Conservation (phyloP, 2,329 filamentous ascomycete species). For the Arthrobotrys entomopaga region DNA sequence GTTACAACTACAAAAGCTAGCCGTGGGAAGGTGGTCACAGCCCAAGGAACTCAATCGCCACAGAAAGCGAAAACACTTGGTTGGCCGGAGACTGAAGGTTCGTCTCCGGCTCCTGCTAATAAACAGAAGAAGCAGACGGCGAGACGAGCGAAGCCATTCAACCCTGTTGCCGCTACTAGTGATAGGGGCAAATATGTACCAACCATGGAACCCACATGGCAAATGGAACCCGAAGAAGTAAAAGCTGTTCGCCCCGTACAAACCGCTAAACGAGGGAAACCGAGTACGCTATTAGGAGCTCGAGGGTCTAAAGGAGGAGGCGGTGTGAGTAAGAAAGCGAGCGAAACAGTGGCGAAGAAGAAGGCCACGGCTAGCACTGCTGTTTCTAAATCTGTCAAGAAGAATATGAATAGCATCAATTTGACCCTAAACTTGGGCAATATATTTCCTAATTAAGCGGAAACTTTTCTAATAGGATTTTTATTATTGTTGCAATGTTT, state of each 20-base stretch:
- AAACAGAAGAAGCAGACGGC: neutral
- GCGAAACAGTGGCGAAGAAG: constrained; percentile 9
- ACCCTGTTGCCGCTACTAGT: neutral
- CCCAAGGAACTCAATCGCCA: neutral
- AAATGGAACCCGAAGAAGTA: constrained; percentile 5
- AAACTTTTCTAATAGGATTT: neutral
- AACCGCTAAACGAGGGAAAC: no score
- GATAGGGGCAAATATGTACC: no score
- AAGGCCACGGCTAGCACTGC: neutral
- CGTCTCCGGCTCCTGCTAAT: neutral
- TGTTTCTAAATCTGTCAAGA: neutral
- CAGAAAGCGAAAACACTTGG: neutral
- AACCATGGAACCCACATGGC: neutral
- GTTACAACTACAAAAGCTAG: constrained; percentile 1
- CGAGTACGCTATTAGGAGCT: constrained; percentile 1
- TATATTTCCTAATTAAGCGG: neutral
- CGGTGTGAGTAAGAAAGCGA: constrained; percentile 20
- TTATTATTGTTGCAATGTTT: no score
- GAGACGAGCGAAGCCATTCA: constrained; percentile 5
- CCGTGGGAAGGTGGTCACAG: neutral
- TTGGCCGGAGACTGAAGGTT: no score
- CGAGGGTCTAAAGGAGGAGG: constrained; percentile 20
- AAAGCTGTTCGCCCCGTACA: neutral
- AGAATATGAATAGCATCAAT: constrained; percentile 20
- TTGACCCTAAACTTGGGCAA: constrained; percentile 25